Percentiles rank a stretch among this genome's conserved stretches.
phyloP scores from a whole-genome alignment of 2,329 filamentous ascomycete genomes.

The Calonectria pseudoturangicola region DNA sequence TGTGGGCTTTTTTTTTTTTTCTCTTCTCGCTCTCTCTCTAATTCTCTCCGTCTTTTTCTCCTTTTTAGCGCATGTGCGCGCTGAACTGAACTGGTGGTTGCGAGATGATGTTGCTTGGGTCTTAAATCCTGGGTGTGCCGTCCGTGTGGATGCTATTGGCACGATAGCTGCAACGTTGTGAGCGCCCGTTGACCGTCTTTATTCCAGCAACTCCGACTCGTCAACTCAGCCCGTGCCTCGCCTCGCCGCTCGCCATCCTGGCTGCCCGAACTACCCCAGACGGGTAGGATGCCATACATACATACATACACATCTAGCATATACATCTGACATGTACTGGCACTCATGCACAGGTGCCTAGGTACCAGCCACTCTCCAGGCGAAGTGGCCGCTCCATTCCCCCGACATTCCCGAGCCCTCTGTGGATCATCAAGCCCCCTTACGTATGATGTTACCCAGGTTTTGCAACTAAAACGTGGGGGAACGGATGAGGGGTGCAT shows the following conservation, averaged over 20 bases:
- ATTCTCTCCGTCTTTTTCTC: neutral
- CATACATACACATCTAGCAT: conserved; percentile 10
- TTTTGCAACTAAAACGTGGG: conserved; percentile 40
- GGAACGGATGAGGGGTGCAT: conserved; percentile 40
- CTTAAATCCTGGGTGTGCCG: neutral
- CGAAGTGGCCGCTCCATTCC: conserved; percentile 16
- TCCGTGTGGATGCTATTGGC: neutral
- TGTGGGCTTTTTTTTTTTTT: neutral
- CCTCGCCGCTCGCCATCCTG: conserved; percentile 16
- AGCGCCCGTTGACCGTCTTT: conserved; percentile 15
- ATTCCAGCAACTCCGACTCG: conserved; percentile 35
- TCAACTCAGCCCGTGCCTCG: neutral
- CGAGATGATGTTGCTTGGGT: conserved; percentile 7
- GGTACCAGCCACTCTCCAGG: neutral
- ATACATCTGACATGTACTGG: conserved; percentile 25
- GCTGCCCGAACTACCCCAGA: conserved; percentile 8
- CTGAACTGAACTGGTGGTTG: conserved; percentile 6
- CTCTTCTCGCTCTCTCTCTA: no score
- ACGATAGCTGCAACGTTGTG: conserved; percentile 19
- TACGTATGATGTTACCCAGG: conserved; percentile 29
- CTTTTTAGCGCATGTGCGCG: neutral
- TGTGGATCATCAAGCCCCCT: conserved; percentile 34
- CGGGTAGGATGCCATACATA: neutral
- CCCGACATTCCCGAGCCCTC: conserved; percentile 34
- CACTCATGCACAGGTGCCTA: conserved; percentile 11